A percentile compares a stretch with the other conserved stretches of the same genome.
These are phyloP conservation scores for Zygosaccharomyces pseudorouxii DNA, from an alignment of 805 yeast species.

Conservation along the genomic window DNA sequence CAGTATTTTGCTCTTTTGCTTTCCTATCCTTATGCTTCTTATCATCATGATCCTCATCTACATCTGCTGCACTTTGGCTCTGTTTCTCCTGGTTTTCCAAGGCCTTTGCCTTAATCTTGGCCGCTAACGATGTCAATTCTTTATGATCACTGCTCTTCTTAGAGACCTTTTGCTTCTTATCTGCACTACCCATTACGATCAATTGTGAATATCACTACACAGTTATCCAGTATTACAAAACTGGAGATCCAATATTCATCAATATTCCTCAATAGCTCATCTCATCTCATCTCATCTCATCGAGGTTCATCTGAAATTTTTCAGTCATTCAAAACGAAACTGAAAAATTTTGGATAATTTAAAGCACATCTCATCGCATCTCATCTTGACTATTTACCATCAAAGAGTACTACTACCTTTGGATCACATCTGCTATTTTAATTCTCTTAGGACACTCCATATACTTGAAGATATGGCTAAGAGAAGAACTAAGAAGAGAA, in stretches of 20 bases:
- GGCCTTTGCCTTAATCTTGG: conserved; percentile 47
- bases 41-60: conserved; percentile 5
- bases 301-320: conserved; percentile 9
- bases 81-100: conserved; percentile 29
- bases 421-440: neutral
- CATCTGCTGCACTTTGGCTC: conserved; percentile 7
- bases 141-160: conserved; percentile 13
- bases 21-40: conserved; percentile 10
- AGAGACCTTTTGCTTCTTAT: conserved; percentile 4
- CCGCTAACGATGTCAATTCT: conserved; percentile 47
- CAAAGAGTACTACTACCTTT: neutral
- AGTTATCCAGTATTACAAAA: neutral
- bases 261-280: conserved; percentile 19
- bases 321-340: conserved; percentile 9
- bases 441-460: neutral
- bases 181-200: conserved; percentile 5
- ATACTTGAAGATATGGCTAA: conserved; percentile 42
- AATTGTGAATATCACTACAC: neutral
- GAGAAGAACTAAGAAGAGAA: conserved; percentile 73
- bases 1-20: conserved; percentile 12
- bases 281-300: conserved; percentile 9
- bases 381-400: conserved; percentile 4
- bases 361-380: conserved; percentile 16
- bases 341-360: conserved; percentile 15
- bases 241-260: neutral